Evolutionary conservation across 2,329 filamentous ascomycete genomes (phyloP).

Genomic region (Talaromyces sp.): DNA sequence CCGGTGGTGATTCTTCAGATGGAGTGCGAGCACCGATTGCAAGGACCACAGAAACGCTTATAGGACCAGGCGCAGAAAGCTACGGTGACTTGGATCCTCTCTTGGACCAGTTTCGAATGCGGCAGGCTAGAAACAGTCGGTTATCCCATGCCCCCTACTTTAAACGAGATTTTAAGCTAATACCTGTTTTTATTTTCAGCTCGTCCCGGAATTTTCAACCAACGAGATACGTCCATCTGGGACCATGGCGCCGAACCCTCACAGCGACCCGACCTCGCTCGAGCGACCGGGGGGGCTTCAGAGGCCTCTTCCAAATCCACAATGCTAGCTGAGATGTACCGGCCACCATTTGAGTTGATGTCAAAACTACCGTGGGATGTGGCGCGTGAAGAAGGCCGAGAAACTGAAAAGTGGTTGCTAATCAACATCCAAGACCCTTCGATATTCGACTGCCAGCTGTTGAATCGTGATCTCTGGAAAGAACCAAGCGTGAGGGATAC

Average conservation of each 20-base stretch:
- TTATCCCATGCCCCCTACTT: constrained; percentile 4
- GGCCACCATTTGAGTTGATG: constrained; percentile 89
- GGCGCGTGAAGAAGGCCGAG: constrained; percentile 79
- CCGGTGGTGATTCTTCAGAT: constrained; percentile 48
- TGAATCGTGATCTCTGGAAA: constrained; percentile 97
- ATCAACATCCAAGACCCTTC: constrained; percentile 93
- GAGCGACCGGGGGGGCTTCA: constrained; percentile 61
- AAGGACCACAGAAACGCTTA: constrained; percentile 83
- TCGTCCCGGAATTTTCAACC: constrained; percentile 66
- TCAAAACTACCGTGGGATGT: constrained; percentile 73
- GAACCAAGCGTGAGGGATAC: constrained; percentile 73
- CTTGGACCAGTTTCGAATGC: constrained; percentile 59
- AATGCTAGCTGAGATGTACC: constrained; percentile 84
- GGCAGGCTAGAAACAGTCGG: constrained; percentile 34
- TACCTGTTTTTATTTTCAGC: constrained; percentile 19
- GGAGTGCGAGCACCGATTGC: constrained; percentile 85
- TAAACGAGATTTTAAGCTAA: background rate
- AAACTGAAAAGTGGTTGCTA: constrained; percentile 86
- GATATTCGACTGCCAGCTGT: constrained; percentile 87
- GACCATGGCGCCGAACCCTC: constrained; percentile 46
- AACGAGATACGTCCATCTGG: constrained; percentile 56
- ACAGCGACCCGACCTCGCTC: constrained; percentile 52
- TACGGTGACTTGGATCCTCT: constrained; percentile 47
- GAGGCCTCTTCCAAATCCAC: constrained; percentile 65
- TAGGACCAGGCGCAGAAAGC: constrained; percentile 63